Evolutionary conservation across 352 stramenopile species (phyloP), one percentile per base, ranked within the genome.

Genomic region (Globisporangium radiosum): DNA sequence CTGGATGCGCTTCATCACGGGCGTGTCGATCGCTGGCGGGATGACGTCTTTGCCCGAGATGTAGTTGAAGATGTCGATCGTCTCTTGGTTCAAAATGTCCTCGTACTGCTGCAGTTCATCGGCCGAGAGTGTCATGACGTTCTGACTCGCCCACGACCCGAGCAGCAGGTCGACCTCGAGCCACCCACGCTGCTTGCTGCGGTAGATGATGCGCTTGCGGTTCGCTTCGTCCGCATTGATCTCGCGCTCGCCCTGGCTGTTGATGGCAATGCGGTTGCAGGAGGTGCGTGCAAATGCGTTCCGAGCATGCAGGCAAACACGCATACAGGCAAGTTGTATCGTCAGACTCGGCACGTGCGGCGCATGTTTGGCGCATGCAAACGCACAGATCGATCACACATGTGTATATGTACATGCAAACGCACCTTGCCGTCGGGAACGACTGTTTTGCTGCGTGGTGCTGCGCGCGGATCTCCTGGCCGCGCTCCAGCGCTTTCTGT

Each of bases 21-120:
- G 81, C 38, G 82, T 93, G 62, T 93, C 69, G n/a, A 96, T 63
- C 54, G 69, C 63, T 47, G 87, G 74, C 0, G 95, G 95, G 40
- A 97, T 71, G 58, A 77, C 57, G 58, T 81, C 82, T 65, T 97
- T 90, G 53, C 91, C 78, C 6, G 92, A 97, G 63, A 98, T 92
- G 61, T 97, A 94, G 75, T 98, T 98, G 79, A 97, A 98, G 70
- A 98, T 99, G 79, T 99, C 95, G 68, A 98, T 97, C 8, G 95
- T 99, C 75, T 99, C 95, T 64, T 95, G 80, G 75, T 98, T 98
- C 38, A 98, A 73, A 72, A 98, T 97, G 60, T 87, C 76, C 70
- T 99, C 95, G 76, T 97, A 99, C 66, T 98, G 73, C 66, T 96
- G 68, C 33, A 98, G 69, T 66, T 98, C 90, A 7, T 90, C 72